Base-by-base conservation (phyloP, 108 stramenopile genomes). In the Pseudonitzschia multistriata region DNA sequence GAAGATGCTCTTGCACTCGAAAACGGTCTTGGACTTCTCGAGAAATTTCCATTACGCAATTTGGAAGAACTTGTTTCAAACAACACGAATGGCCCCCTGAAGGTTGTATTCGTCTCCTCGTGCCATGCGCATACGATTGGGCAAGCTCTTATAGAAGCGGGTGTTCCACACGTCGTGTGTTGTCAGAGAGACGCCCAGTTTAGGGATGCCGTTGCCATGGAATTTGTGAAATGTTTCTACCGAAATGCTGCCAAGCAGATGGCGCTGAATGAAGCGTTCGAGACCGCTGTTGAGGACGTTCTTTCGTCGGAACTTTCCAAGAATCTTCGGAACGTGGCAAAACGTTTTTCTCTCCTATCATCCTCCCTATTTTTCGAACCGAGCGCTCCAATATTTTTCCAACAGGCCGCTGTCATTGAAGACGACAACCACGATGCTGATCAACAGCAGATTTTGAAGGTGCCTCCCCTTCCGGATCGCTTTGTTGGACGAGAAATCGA, bases 151-250 rank as follows among this genome's bases (percentile, higher is more conserved):
- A 59, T 92, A 19, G 83, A 79, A 4, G 93, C 93, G 7, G 93
- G 93, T 21, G 89, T 94, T 25, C 83, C 82, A 25, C 95, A 95
- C 76, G 95, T 96, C 10, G 91, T 96, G 4, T 89, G 89, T 54
- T 88, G 92, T 19, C 75, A 79, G 50, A 54, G 77, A 30, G 83
- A 88, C n/a, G 83, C 66, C 34, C 54, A 55, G 49, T 74, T 94
- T 42, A 72, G 75, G 48, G 93, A 94, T 77, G 52, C 66, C 29
- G 79, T 83, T 25, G 84, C 85, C 14, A 68, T 82, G 1, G 79
- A 84, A 27, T 94, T 92, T 76, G 71, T 85, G 3, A 76, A 81
- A 24, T 62, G 40, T 34, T 90, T 92, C 67, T 90, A 90, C 69
- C 70, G 71, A 29, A 77, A 84, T 3, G 71, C 88, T 25, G 78